phyloP scores from a whole-genome alignment of 345 rosid species.

The Gossypium australe region DNA sequence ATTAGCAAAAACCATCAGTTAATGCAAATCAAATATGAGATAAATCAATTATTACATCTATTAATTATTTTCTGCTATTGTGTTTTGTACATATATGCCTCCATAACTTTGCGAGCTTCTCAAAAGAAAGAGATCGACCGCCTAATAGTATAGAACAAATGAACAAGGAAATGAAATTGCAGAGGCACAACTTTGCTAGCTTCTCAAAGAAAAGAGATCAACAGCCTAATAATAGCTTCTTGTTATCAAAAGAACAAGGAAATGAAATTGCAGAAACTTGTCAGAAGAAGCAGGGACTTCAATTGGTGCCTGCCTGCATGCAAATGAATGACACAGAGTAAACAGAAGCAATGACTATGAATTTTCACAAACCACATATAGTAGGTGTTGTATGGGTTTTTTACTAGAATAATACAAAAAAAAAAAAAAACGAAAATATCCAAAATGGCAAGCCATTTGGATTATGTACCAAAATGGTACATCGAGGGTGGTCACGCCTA shows the following conservation, averaged over 20 bases:
- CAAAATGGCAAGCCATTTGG: too few relatives aligned
- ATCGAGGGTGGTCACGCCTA: too few relatives aligned
- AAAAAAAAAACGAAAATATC: too few relatives aligned
- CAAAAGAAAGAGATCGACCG: neutral
- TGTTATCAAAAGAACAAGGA: constrained; percentile 82
- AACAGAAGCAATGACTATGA: neutral
- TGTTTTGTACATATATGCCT: neutral
- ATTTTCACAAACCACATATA: neutral
- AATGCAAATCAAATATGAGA: neutral
- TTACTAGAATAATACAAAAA: too few relatives aligned
- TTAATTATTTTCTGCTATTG: neutral
- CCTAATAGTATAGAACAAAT: too few relatives aligned
- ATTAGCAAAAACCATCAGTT: neutral
- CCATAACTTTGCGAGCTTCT: neutral
- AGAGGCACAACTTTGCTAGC: neutral
- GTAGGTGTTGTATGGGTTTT: too few relatives aligned
- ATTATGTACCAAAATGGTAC: too few relatives aligned
- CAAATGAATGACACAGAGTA: constrained; percentile 8
- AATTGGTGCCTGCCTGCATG: constrained; percentile 61
- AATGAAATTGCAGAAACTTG: constrained; percentile 70
- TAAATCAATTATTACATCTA: neutral
- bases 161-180: neutral
- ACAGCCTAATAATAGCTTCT: neutral
- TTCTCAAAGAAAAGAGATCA: too few relatives aligned
- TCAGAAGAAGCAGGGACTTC: constrained; percentile 69